Percentiles rank a stretch among this genome's conserved stretches.
Conservation (phyloP, 345 rosid species). For the Eucalyptus erythrocorys region DNA sequence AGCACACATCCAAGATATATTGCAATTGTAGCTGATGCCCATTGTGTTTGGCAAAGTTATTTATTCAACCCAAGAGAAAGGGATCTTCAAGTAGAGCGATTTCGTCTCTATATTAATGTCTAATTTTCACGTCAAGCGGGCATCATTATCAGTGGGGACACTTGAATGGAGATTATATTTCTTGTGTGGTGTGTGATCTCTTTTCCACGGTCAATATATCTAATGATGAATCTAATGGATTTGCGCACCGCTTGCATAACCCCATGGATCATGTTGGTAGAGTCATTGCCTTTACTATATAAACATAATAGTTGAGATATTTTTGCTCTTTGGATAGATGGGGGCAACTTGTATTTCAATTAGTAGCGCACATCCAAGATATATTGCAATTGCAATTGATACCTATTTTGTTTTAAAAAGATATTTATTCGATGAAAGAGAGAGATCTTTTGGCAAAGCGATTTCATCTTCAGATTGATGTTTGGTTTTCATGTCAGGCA, state of each 20-base stretch:
- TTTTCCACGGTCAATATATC: too few species aligned
- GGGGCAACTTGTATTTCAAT: neutral
- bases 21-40: neutral
- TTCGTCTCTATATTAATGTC: neutral
- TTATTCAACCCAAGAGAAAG: too few species aligned
- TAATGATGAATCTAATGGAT: neutral
- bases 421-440: neutral
- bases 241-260: too few species aligned
- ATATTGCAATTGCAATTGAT: neutral
- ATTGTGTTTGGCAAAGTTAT: too few species aligned
- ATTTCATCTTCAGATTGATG: neutral
- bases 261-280: neutral
- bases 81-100: too few species aligned
- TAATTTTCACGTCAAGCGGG: neutral
- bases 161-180: neutral
- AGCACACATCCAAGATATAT: neutral
- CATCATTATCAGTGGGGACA: neutral
- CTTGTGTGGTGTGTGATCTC: neutral
- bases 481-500: rapidly evolving
- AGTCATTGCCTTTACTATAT: neutral
- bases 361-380: neutral
- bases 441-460: neutral
- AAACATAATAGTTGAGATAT: neutral
- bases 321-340: neutral
- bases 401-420: neutral